These are phyloP conservation scores for Quercus lobata DNA, from an alignment of 331 rosid species.

Conservation along the genomic window DNA sequence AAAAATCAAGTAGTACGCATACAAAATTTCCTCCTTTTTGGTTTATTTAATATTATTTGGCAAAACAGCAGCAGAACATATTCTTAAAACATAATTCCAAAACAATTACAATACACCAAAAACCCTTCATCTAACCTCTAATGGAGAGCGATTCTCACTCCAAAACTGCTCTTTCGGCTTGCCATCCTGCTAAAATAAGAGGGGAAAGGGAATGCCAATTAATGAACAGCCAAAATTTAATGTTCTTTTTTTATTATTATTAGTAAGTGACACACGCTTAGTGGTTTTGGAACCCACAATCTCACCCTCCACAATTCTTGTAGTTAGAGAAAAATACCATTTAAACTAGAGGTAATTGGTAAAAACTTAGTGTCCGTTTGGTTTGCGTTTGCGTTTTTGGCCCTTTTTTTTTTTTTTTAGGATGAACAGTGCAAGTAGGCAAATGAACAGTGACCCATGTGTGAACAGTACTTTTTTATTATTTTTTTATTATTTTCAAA, in stretches of 20 bases:
- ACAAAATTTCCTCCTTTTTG: conserved; percentile 16
- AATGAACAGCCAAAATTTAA: not conserved
- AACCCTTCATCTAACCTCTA: conserved; percentile 72
- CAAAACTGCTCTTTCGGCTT: conserved; percentile 54
- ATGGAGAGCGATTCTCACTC: conserved; percentile 43
- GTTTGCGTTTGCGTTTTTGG: no score
- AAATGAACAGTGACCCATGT: no score
- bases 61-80: not conserved
- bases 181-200: conserved; percentile 50
- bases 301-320: no score
- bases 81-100: conserved; percentile 6
- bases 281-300: no score
- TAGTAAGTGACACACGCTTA: no score
- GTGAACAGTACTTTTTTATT: no score
- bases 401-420: no score
- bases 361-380: no score
- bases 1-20: not conserved
- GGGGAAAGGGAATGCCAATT: not conserved
- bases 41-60: not conserved
- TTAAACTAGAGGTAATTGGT: no score
- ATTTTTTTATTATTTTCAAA: no score
- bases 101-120: conserved; percentile 8
- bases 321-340: no score
- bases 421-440: no score
- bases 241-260: not conserved